Base-by-base conservation (phyloP, 202 grass and related monocot species). In the Setaria italica region DNA sequence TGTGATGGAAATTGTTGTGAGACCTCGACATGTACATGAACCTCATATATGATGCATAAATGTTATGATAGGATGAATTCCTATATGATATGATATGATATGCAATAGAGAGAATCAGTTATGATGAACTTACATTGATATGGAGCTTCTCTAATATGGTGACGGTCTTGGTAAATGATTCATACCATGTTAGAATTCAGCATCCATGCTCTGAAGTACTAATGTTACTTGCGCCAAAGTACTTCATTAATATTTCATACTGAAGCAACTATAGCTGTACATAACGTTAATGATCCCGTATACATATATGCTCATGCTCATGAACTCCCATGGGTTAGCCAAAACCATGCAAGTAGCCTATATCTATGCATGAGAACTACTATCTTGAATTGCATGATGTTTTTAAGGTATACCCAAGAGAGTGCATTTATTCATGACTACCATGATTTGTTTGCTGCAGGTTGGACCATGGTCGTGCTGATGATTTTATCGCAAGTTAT, bases 401-500 rank as follows among this genome's bases (percentile, higher is more conserved):
- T 80, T 58, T 32, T 55, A 25, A 30, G 47, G 4, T 74, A 67
- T 58, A 48, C 41, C 54, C 2, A 67, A 67, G 35, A 76, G 46
- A 54, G 1, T 16, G 25, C 4, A 62, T 39, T 51, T 76, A 76
- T 76, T 66, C 32, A 58, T 68, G 37, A 76, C 1, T 58, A 29
- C 16, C 73, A 49, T 62, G 11, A 56, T 57, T 68, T 50, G 29
- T 13, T 68, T 75, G 9, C 4, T 87, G 32, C 62, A 91, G 88
- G 88, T 86, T 90, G 86, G 78, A 72, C 30, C 34, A 72, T 80
- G 70, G 80, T 11, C 65, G 39, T 91, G 74, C 84, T 74, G 70
- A 78, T 94, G 84, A 62, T 82, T 90, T 73, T 92, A 73, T 55
- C 89, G 88, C 88, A 95, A 90, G 93, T 88, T 92, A 76, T 94